Base-by-base conservation (phyloP, 2,329 filamentous ascomycete species). In the Fusarium sp. region DNA sequence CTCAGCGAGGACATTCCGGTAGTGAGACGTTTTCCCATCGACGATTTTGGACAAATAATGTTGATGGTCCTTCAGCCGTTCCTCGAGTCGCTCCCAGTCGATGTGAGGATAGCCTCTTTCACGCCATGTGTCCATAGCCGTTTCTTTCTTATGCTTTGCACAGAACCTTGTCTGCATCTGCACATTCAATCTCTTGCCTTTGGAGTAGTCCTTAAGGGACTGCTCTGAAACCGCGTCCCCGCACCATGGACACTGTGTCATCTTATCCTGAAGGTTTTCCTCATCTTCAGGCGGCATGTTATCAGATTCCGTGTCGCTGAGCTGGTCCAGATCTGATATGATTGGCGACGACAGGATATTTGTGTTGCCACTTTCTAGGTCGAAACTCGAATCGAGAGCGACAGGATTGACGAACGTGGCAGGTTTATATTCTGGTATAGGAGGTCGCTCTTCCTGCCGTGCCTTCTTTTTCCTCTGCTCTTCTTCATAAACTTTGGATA, bases 91-190 rank as follows among this genome's bases (percentile, higher is more conserved):
- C 2, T 81, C 78, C 93, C 93, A 97, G 62, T 93, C 81, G 54
- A 97, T 91, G 0, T 81, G 77, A 0, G 94, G 94, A 77, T 95
- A 96, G 1, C 87, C 85, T 45, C 83, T 86, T 16, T 83, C 77
- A 12, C 69, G 75, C 81, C 86, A 88, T 6, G 78, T 77, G 10
- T 82, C 79, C 58, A 81, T 72, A 3, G 90, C 91, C 4, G 86
- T 82, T 30, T 82, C 80, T 63, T 82, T 85, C 73, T 87, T 88
- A 81, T 94, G 92, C 10, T 83, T 80, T 45, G 84, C 82, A 77
- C 91, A 94, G 78, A 94, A 93, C 20, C 79, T 82, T 22, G 84
- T 82, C 77, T 93, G 89, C 73, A 87, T 83, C 32, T 83, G 83
- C 38, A 91, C 85, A 32, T 83, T 86, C 80, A 90, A 82, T 44